These are phyloP conservation scores for Komagataella pastoris DNA, from an alignment of 805 yeast species.

Conservation along the genomic window DNA sequence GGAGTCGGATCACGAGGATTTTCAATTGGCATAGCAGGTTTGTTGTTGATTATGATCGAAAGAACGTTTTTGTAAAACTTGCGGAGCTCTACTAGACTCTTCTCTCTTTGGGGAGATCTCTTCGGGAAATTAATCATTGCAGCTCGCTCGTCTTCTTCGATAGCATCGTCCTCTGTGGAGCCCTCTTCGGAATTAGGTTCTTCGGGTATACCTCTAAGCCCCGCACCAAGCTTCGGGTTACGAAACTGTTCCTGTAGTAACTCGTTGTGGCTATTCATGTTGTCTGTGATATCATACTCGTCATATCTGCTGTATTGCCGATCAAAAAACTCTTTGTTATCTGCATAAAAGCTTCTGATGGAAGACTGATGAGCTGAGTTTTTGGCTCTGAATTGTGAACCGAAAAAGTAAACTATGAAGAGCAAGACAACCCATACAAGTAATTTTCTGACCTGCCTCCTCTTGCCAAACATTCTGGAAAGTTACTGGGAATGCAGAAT, in stretches of 20 bases:
- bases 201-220: not conserved
- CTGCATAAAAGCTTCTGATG: not conserved
- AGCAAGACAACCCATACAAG: not conserved
- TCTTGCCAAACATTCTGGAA: not conserved
- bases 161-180: not conserved
- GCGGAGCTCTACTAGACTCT: constrained; percentile 9
- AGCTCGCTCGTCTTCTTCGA: not conserved
- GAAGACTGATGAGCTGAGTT: not conserved
- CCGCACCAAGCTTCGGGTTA: not conserved
- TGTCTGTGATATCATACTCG: not conserved
- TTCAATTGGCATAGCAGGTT: constrained; percentile 14
- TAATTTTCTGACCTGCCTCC: not conserved
- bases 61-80: constrained; percentile 10
- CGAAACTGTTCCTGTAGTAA: not conserved
- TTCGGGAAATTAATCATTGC: not conserved
- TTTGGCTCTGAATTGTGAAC: not conserved
- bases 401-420: not conserved
- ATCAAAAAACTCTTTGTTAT: not conserved
- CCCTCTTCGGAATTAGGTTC: not conserved
- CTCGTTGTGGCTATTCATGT: not conserved
- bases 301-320: not conserved
- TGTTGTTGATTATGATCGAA: constrained; percentile 7
- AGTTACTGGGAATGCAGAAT: not conserved
- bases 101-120: constrained; percentile 1
- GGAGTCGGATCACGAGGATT: not conserved